A percentile compares a stretch with the other conserved stretches of the same genome.
These are phyloP conservation scores for Globisporangium nagaii DNA, from an alignment of 352 stramenopile species.

Conservation along the genomic window DNA sequence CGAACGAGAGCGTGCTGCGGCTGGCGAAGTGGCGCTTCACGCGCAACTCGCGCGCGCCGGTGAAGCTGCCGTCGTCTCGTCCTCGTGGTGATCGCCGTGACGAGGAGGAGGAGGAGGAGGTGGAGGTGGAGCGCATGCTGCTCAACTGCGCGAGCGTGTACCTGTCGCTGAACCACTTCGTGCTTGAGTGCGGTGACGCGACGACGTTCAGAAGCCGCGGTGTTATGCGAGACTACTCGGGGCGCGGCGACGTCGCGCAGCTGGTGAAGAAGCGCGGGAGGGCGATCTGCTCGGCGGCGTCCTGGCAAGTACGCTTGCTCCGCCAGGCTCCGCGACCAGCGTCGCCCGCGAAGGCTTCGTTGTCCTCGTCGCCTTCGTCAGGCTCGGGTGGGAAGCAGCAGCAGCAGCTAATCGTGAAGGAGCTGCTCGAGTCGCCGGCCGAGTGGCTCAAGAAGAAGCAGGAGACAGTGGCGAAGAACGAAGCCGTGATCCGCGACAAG, in stretches of 20 bases:
- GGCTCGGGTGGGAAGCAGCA: slow-evolving; percentile 4
- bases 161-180: slow-evolving; percentile 31
- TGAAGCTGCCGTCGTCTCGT: no score
- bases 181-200: slow-evolving; percentile 22
- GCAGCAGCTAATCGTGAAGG: neutral
- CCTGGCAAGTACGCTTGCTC: slow-evolving; percentile 55
- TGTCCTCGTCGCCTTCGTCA: neutral
- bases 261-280: neutral
- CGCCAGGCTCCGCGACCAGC: slow-evolving; percentile 13
- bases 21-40: slow-evolving; percentile 51
- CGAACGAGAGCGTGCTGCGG: slow-evolving; percentile 43
- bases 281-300: neutral
- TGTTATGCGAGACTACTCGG: slow-evolving; percentile 12
- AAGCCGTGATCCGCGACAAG: slow-evolving; percentile 21
- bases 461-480: slow-evolving; percentile 20
- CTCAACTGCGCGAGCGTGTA: slow-evolving; percentile 34
- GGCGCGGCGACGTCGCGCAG: neutral
- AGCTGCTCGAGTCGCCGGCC: slow-evolving; percentile 21
- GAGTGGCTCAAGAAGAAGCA: slow-evolving; percentile 44
- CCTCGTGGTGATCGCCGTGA: neutral
- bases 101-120: neutral
- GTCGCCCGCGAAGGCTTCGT: neutral
- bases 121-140: slow-evolving; percentile 22
- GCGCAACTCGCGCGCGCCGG: neutral
- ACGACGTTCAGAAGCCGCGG: slow-evolving; percentile 14